Evolutionary conservation across 306 rosid genomes (phyloP).

Genomic region (Nissolia schottii): DNA sequence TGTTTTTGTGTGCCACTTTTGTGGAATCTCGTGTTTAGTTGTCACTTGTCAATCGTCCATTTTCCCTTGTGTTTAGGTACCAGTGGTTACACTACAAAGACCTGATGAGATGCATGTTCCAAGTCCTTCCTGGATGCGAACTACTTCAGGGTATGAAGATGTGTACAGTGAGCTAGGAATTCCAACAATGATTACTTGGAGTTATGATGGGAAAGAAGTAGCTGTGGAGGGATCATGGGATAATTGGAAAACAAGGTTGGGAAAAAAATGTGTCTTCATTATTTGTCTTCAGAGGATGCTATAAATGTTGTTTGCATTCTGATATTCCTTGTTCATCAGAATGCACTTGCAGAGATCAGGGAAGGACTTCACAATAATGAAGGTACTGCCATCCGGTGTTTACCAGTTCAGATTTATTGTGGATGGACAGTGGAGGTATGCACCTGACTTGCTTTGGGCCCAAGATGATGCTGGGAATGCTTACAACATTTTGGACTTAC

Average conservation of each 20-base stretch:
- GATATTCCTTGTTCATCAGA: slow-evolving; percentile 48
- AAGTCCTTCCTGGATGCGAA: slow-evolving; percentile 70
- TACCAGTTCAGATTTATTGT: slow-evolving; percentile 92
- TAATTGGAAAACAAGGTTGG: slow-evolving; percentile 84
- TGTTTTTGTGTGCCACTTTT: background rate
- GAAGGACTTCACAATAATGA: slow-evolving; percentile 90
- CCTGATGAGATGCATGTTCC: slow-evolving; percentile 79
- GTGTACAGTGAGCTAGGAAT: slow-evolving; percentile 66
- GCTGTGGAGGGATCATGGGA: slow-evolving; percentile 98
- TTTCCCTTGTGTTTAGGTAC: slow-evolving; percentile 51
- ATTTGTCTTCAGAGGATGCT: slow-evolving; percentile 20
- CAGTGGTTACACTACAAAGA: slow-evolving; percentile 75
- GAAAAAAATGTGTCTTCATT: background rate
- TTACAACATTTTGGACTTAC: slow-evolving; percentile 79
- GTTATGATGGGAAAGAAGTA: slow-evolving; percentile 81
- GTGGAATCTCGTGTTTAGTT: background rate
- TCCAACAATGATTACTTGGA: slow-evolving; percentile 97
- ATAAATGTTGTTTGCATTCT: slow-evolving; percentile 15
- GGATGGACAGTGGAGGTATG: slow-evolving; percentile 84
- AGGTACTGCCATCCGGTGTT: slow-evolving; percentile 96
- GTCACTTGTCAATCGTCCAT: background rate
- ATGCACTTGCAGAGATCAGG: slow-evolving; percentile 83
- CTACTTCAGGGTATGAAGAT: slow-evolving; percentile 60
- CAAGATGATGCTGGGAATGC: slow-evolving; percentile 78
- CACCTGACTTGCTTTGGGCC: slow-evolving; percentile 78